phyloP scores from a whole-genome alignment of 176 grass and related monocot genomes.

The Zizania latifolia region DNA sequence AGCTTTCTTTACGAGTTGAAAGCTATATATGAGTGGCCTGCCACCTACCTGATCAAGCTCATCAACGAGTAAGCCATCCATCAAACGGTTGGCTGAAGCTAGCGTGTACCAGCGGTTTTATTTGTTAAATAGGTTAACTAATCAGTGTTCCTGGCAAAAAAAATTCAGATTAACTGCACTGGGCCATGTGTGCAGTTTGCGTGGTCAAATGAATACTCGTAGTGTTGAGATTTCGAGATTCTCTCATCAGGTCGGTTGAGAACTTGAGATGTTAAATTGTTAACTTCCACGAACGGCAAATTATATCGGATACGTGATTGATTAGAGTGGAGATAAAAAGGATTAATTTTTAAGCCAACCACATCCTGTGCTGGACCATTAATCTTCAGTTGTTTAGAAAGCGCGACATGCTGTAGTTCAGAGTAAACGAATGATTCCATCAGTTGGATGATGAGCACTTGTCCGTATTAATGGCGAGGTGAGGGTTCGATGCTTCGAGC shows the following conservation, averaged over 20 bases:
- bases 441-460: background rate
- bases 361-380: background rate
- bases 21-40: background rate
- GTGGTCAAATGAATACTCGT: background rate
- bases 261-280: too few species aligned
- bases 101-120: background rate
- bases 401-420: background rate
- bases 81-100: background rate
- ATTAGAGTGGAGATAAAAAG: background rate
- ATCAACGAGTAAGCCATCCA: background rate
- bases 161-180: background rate
- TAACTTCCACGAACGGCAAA: background rate
- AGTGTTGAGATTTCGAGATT: slow-evolving; percentile 23
- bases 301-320: background rate
- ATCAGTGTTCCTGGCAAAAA: background rate
- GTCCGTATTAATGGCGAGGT: background rate
- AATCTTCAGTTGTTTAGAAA: background rate
- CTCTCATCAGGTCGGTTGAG: background rate
- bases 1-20: background rate
- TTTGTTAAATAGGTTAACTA: background rate
- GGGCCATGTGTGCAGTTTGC: background rate
- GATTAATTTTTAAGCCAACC: background rate
- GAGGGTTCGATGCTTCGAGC: background rate
- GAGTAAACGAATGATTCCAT: background rate
- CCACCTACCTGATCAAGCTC: slow-evolving; percentile 1